These are phyloP conservation scores for Hura crepitans DNA, from an alignment of 441 rosid species.

Conservation along the genomic window DNA sequence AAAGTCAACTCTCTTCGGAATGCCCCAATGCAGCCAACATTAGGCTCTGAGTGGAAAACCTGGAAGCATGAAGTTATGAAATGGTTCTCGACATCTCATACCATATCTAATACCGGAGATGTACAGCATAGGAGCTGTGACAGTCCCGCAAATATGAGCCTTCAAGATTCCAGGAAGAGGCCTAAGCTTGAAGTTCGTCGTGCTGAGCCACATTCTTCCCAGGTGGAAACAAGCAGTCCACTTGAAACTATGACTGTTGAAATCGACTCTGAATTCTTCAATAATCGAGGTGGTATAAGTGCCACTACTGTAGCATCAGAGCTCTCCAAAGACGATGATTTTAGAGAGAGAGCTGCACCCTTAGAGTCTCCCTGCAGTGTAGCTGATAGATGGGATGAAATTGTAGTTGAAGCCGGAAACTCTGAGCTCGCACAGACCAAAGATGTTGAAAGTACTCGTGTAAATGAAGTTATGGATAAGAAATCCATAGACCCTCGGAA, in stretches of 20 bases:
- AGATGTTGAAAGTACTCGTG: constrained; percentile 41
- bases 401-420: constrained; percentile 60
- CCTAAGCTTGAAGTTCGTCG: constrained; percentile 95
- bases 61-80: constrained; percentile 95
- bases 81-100: constrained; percentile 67
- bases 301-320: constrained; percentile 33
- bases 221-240: constrained; percentile 41
- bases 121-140: constrained; percentile 36
- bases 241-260: constrained; percentile 45
- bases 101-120: constrained; percentile 40
- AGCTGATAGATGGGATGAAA: constrained; percentile 63
- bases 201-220: constrained; percentile 70
- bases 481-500: constrained; percentile 50
- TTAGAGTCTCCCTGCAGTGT: constrained; percentile 45
- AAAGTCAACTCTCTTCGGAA: constrained; percentile 67
- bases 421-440: constrained; percentile 35
- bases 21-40: constrained; percentile 57
- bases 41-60: constrained; percentile 92
- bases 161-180: constrained; percentile 68
- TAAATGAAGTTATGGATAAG: constrained; percentile 36
- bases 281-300: constrained; percentile 39
- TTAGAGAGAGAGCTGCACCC: constrained; percentile 34
- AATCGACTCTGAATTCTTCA: constrained; percentile 58
- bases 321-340: constrained; percentile 29
- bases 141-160: constrained; percentile 40